A percentile compares a stretch with the other conserved stretches of the same genome.
Evolutionary conservation across 495 filamentous ascomycete genomes (phyloP).

Genomic region (Hypomontagnella submonticulosa): DNA sequence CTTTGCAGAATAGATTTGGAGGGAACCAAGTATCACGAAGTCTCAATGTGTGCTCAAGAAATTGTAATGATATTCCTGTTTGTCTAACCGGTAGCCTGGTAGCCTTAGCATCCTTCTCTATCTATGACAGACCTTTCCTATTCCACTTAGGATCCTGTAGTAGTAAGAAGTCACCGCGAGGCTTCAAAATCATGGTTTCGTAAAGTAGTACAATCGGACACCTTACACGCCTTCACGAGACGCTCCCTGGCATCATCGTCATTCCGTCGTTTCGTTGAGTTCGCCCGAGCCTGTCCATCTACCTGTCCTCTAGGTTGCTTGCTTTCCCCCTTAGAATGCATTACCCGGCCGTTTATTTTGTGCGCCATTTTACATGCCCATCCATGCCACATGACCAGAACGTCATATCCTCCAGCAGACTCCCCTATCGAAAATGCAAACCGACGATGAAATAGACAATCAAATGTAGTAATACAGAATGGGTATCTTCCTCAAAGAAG

Average conservation of each 20-base stretch:
- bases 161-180: conserved; percentile 11
- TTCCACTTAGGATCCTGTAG: conserved; percentile 11
- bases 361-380: conserved; percentile 25
- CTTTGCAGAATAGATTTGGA: background rate
- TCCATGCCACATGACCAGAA: conserved; percentile 16
- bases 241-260: background rate
- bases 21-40: background rate
- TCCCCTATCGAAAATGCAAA: conserved; percentile 7
- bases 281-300: conserved; percentile 26
- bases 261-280: conserved; percentile 18
- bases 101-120: conserved; percentile 4
- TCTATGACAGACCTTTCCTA: conserved; percentile 15
- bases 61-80: conserved; percentile 15
- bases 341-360: conserved; percentile 28
- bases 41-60: background rate
- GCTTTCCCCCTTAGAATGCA: conserved; percentile 19
- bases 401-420: conserved; percentile 6
- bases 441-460: background rate
- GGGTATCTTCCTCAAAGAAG: conserved; percentile 29
- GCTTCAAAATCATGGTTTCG: conserved; percentile 15
- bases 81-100: conserved; percentile 17
- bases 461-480: conserved; percentile 37
- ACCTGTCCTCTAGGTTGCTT: conserved; percentile 10
- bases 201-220: conserved; percentile 24
- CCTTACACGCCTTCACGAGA: background rate